These are phyloP conservation scores for Furcasterigmium furcatum DNA, from an alignment of 2,329 filamentous ascomycete genomes.

Conservation along the genomic window DNA sequence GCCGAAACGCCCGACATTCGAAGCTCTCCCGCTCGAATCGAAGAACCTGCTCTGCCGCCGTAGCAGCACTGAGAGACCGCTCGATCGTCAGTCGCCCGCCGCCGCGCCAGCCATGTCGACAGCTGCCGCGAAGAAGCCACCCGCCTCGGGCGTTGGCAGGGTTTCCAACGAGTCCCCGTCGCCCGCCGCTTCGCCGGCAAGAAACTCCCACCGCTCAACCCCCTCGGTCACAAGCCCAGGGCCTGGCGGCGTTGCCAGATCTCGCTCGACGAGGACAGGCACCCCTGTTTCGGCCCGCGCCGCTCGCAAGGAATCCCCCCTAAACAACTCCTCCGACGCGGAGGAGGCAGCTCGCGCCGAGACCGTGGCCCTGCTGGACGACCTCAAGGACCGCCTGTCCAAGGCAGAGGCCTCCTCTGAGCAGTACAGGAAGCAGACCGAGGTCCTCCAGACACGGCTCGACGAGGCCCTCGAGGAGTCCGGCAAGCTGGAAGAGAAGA, in stretches of 20 bases:
- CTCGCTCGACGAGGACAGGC: slow-evolving; percentile 61
- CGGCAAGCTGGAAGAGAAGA: slow-evolving; percentile 78
- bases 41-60: background rate
- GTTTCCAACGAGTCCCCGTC: slow-evolving; percentile 32
- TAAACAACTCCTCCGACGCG: slow-evolving; percentile 43
- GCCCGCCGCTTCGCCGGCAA: slow-evolving; percentile 27
- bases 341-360: slow-evolving; percentile 78
- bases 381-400: slow-evolving; percentile 77
- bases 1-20: slow-evolving; percentile 7
- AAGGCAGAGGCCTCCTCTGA: slow-evolving; percentile 77
- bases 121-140: slow-evolving; percentile 50
- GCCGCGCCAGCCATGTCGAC: slow-evolving; percentile 43
- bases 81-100: background rate
- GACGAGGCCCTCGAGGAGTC: slow-evolving; percentile 85
- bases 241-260: slow-evolving; percentile 43
- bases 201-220: slow-evolving; percentile 28
- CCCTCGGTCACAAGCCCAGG: slow-evolving; percentile 43
- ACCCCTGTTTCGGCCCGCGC: slow-evolving; percentile 73
- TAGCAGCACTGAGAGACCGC: slow-evolving; percentile 1
- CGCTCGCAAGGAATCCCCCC: slow-evolving; percentile 51
- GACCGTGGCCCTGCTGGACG: slow-evolving; percentile 74
- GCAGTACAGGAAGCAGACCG: slow-evolving; percentile 77
- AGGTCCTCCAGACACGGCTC: slow-evolving; percentile 79
- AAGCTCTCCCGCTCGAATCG: slow-evolving; percentile 1
- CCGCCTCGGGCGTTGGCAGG: slow-evolving; percentile 42